Base-by-base conservation (phyloP, 108 stramenopile species). In the Seminavis robusta region DNA sequence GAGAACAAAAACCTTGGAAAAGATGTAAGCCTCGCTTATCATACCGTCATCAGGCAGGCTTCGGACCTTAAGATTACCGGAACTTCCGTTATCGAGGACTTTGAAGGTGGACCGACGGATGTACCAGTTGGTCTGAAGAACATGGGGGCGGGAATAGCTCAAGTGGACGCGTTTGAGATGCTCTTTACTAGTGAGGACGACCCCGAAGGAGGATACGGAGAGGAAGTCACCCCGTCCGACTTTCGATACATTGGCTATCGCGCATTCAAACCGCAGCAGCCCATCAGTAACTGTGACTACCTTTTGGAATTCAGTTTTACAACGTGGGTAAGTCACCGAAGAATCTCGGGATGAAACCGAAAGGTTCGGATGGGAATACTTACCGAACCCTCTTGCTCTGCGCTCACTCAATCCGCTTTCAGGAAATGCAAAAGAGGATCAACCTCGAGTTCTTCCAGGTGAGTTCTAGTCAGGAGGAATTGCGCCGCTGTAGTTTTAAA, bases 231-330 rank as follows among this genome's bases (percentile, higher is more conserved):
- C 7, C 52, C 52, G 37, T 19, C 52, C 1, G 67, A 69, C 24
- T 16, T 69, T 44, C 51, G 59, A 8, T 32, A 61, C 32, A 56
- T 69, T 37, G 67, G 67, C 31, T 69, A 54, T 36, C 37, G 67
- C 17, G 47, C 60, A 8, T 8, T 61, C 6, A 36, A 41, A 7
- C 31, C 25, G 4, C 19, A 32, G 11, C 4, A 16, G 33, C 47
- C 29, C 1, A 44, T 47, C 21, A 34, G 50, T 4, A 49, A 19
- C 9, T 65, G 63, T 32, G 54, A 45, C 17, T 69, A 52, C 59
- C 33, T 64, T 24, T 31, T 69, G 16, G 67, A 69, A 42, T 69
- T 69, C 41, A 38, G 29, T n/a, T 47, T 69, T 30, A 34, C 46
- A 19, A 40, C 52, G 1, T 69, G 67, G 67, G 67, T 61, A 37